Evolutionary conservation across 2,329 filamentous ascomycete genomes (phyloP).

Genomic region (Aspergillus ustus): DNA sequence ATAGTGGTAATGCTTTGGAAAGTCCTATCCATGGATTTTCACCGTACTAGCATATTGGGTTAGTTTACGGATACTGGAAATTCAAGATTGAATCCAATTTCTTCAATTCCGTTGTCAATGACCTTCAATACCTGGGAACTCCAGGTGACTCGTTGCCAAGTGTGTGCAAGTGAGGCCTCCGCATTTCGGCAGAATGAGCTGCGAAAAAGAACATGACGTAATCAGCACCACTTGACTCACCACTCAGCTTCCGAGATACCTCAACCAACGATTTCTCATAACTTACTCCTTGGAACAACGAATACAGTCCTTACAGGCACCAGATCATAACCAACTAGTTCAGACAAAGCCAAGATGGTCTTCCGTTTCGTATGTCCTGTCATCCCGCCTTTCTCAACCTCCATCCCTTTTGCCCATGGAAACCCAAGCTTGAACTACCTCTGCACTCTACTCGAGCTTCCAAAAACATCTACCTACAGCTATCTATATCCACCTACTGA

Average conservation of each 20-base stretch:
- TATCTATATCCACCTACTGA: neutral
- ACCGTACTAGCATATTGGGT: neutral
- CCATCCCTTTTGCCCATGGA: neutral
- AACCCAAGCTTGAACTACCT: neutral
- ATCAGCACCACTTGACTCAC: constrained; percentile 17
- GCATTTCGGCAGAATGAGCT: neutral
- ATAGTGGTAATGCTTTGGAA: too few species aligned
- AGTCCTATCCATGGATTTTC: neutral
- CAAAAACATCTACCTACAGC: neutral
- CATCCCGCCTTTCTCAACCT: neutral
- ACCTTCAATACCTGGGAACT: too few species aligned
- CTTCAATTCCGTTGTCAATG: too few species aligned
- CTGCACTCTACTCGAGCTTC: neutral
- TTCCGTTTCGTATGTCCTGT: constrained; percentile 29
- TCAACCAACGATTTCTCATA: neutral
- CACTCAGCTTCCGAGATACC: neutral
- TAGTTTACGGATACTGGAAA: neutral
- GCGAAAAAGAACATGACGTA: constrained; percentile 16
- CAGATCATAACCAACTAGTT: neutral
- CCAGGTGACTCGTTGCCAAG: neutral
- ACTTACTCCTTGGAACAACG: neutral
- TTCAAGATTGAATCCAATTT: neutral
- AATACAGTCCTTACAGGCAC: neutral
- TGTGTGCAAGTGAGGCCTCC: neutral
- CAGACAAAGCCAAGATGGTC: constrained; percentile 23